Conservation (phyloP, 2,329 filamentous ascomycete genomes). For the Pezicula carpinea region DNA sequence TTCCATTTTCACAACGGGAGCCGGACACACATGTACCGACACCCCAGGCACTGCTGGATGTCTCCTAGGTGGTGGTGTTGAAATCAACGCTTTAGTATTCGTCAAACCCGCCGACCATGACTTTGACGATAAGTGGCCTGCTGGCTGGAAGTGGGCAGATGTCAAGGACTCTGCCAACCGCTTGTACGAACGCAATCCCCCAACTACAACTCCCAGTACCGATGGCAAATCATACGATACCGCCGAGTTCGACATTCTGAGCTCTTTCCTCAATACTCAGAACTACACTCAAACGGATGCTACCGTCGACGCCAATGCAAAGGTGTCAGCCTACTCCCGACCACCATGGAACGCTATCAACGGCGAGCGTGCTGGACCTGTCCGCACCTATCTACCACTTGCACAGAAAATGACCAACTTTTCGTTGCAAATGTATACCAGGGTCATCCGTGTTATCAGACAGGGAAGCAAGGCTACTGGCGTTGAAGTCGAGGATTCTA, state of each 20-base stretch:
- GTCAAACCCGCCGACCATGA: constrained; percentile 57
- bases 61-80: constrained; percentile 50
- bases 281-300: constrained; percentile 39
- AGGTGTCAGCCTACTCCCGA: constrained; percentile 58
- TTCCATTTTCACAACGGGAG: not conserved
- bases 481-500: constrained; percentile 41
- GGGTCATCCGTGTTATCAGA: constrained; percentile 57
- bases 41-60: constrained; percentile 66
- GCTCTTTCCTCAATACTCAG: constrained; percentile 43
- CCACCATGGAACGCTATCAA: constrained; percentile 59
- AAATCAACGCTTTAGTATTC: constrained; percentile 59
- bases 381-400: constrained; percentile 62
- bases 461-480: constrained; percentile 55
- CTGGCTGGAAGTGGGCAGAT: constrained; percentile 61
- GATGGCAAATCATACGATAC: constrained; percentile 61
- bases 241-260: constrained; percentile 57
- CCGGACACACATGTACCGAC: constrained; percentile 25
- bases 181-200: constrained; percentile 62
- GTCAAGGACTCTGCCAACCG: constrained; percentile 51
- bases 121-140: constrained; percentile 61
- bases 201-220: constrained; percentile 56
- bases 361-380: constrained; percentile 60
- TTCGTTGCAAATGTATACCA: constrained; percentile 56
- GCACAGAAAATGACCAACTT: constrained; percentile 57
- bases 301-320: constrained; percentile 45